Evolutionary conservation across 2,329 filamentous ascomycete species (phyloP).

Genomic region (Keithomyces neogunnii): DNA sequence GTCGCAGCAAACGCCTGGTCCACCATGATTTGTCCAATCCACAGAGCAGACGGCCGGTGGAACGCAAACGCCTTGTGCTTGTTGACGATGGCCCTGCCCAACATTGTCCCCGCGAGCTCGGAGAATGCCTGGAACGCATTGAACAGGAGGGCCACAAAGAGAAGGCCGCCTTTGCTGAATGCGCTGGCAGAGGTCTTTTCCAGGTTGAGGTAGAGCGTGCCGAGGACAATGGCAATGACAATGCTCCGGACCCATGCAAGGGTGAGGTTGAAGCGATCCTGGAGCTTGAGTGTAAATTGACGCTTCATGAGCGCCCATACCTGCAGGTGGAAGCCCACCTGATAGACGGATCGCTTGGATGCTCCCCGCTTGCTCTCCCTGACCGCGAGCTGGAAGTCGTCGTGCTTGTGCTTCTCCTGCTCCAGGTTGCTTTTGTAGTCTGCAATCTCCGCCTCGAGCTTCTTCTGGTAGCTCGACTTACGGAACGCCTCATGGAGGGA

Average conservation of each 20-base stretch:
- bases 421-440: conserved; percentile 57
- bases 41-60: conserved; percentile 71
- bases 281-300: conserved; percentile 78
- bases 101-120: conserved; percentile 68
- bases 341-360: conserved; percentile 71
- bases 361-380: conserved; percentile 69
- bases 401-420: conserved; percentile 57
- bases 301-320: conserved; percentile 77
- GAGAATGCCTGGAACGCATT: conserved; percentile 83
- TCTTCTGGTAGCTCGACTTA: conserved; percentile 49
- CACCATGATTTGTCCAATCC: conserved; percentile 75
- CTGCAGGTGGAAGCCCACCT: conserved; percentile 74
- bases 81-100: conserved; percentile 67
- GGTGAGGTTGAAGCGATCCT: conserved; percentile 70
- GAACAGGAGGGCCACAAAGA: conserved; percentile 75
- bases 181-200: conserved; percentile 58
- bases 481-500: conserved; percentile 63
- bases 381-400: conserved; percentile 71
- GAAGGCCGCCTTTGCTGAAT: conserved; percentile 72
- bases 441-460: conserved; percentile 56
- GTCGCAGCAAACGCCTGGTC: conserved; percentile 64
- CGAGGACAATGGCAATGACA: conserved; percentile 68
- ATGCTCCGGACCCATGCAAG: conserved; percentile 63
- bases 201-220: conserved; percentile 69
- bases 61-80: conserved; percentile 81